Evolutionary conservation across 2,329 filamentous ascomycete genomes (phyloP).

Genomic region (Fusarium concolor): DNA sequence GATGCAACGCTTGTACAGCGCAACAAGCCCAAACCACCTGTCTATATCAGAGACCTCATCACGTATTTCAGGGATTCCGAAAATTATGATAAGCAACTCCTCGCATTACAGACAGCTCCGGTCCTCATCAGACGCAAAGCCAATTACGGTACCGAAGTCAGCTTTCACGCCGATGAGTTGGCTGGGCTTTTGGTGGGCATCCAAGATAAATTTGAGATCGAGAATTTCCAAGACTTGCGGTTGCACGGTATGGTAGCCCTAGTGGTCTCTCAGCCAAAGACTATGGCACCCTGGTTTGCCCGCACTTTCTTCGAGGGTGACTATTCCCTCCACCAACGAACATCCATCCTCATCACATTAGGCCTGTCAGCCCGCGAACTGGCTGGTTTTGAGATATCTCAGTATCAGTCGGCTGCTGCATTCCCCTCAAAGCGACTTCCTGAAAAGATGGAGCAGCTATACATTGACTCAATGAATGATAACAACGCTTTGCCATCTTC

Average conservation of each 20-base stretch:
- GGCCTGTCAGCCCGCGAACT: slow-evolving; percentile 87
- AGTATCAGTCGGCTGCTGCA: slow-evolving; percentile 60
- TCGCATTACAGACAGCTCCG: slow-evolving; percentile 82
- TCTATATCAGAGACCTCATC: slow-evolving; percentile 91
- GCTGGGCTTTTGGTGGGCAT: slow-evolving; percentile 81
- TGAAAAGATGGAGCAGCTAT: slow-evolving; percentile 77
- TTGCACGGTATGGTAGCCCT: slow-evolving; percentile 86
- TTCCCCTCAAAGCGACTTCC: slow-evolving; percentile 89
- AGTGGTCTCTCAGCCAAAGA: slow-evolving; percentile 77
- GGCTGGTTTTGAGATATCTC: slow-evolving; percentile 76
- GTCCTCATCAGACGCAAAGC: slow-evolving; percentile 87
- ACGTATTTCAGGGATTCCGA: slow-evolving; percentile 82
- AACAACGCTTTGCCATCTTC: slow-evolving; percentile 46
- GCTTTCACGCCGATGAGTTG: slow-evolving; percentile 84
- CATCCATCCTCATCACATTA: slow-evolving; percentile 82
- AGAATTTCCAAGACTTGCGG: slow-evolving; percentile 79
- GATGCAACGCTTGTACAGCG: slow-evolving; percentile 88
- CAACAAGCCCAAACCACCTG: slow-evolving; percentile 84
- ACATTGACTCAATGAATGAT: slow-evolving; percentile 57
- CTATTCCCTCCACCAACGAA: slow-evolving; percentile 87
- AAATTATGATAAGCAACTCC: slow-evolving; percentile 83
- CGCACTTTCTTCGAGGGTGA: slow-evolving; percentile 91
- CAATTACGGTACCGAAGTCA: slow-evolving; percentile 87
- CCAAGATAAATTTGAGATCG: slow-evolving; percentile 86
- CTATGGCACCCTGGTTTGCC: slow-evolving; percentile 86